Evolutionary conservation across 345 rosid species (phyloP).

Genomic region (Citrus maxima): DNA sequence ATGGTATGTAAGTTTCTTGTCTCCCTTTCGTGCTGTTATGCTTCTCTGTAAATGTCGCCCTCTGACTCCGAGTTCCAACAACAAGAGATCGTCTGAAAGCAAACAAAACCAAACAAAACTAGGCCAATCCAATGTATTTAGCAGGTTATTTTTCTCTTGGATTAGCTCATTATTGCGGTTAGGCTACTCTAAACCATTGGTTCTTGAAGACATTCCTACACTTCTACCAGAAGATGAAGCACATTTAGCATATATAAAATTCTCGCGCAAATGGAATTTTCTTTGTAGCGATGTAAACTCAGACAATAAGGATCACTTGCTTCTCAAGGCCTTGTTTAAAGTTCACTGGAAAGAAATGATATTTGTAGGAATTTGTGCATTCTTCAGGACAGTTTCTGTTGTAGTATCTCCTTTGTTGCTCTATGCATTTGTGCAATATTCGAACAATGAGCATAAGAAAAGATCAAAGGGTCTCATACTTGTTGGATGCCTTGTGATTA

Average conservation of each 20-base stretch:
- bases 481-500: conserved; percentile 43
- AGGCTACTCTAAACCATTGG: conserved; percentile 55
- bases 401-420: conserved; percentile 60
- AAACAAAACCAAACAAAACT: conserved; percentile 21
- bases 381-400: conserved; percentile 45
- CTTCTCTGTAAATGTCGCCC: not conserved
- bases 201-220: conserved; percentile 53
- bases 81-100: not conserved
- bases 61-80: not conserved
- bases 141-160: conserved; percentile 59
- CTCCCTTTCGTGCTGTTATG: not conserved
- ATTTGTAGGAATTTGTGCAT: conserved; percentile 39
- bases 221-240: conserved; percentile 59
- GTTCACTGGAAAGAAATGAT: conserved; percentile 56
- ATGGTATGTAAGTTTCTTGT: not conserved
- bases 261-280: conserved; percentile 42
- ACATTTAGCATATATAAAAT: conserved; percentile 43
- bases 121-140: conserved; percentile 41
- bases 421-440: conserved; percentile 55
- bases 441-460: conserved; percentile 37
- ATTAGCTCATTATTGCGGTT: conserved; percentile 47
- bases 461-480: conserved; percentile 44
- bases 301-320: conserved; percentile 32
- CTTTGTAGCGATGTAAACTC: conserved; percentile 27
- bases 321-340: conserved; percentile 39